A percentile compares a stretch with the other conserved stretches of the same genome.
Conservation (phyloP, 495 filamentous ascomycete species). For the Xylaria palmicola region DNA sequence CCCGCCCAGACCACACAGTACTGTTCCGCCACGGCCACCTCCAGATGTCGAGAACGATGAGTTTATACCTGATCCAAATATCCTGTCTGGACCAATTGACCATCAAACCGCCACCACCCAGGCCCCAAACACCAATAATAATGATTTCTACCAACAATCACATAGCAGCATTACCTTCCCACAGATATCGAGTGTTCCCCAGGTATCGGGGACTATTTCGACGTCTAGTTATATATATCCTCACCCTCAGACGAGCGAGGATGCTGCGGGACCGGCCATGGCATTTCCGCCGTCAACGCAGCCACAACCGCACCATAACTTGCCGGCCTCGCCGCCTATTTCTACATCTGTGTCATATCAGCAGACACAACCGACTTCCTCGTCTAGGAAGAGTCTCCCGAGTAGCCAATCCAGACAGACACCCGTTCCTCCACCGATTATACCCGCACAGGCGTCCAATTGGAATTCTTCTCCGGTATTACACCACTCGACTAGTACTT, state of each 20-base stretch:
- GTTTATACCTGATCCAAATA: constrained; percentile 30
- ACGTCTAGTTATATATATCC: constrained; percentile 24
- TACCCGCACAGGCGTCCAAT: constrained; percentile 16
- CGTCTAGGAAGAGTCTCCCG: constrained; percentile 24
- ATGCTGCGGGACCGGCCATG: constrained; percentile 13
- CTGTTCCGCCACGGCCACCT: neutral
- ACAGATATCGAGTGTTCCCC: constrained; percentile 12
- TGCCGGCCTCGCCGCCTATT: constrained; percentile 4
- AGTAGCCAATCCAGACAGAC: constrained; percentile 21
- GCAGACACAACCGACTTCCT: constrained; percentile 7
- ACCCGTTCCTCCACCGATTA: constrained; percentile 17
- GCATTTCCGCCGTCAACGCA: constrained; percentile 17
- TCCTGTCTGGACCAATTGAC: constrained; percentile 22
- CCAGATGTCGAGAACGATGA: constrained; percentile 30
- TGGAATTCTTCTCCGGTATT: constrained; percentile 21
- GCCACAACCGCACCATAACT: neutral
- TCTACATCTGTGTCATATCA: constrained; percentile 5
- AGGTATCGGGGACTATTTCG: constrained; percentile 1
- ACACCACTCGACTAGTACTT: constrained; percentile 12
- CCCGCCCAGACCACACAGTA: neutral
- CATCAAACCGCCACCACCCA: constrained; percentile 10
- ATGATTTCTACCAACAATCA: constrained; percentile 20
- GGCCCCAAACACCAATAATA: neutral
- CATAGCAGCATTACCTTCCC: constrained; percentile 16
- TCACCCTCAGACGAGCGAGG: constrained; percentile 18